These are phyloP conservation scores for Diplocarpon rosae DNA, from an alignment of 2,329 filamentous ascomycete genomes.

Conservation along the genomic window DNA sequence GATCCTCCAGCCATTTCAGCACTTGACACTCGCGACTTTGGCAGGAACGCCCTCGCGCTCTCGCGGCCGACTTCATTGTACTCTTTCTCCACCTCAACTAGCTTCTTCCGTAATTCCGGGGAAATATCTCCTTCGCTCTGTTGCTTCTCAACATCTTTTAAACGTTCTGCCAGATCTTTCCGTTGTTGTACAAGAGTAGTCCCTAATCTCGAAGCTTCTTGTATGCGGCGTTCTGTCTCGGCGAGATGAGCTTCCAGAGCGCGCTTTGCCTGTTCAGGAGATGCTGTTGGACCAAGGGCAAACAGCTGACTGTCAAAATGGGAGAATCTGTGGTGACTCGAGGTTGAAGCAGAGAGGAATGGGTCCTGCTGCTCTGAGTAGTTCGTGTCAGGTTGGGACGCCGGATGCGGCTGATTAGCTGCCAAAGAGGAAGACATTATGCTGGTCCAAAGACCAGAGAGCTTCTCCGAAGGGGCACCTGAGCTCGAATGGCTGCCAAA, in stretches of 20 bases:
- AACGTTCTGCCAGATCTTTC: slow-evolving; percentile 66
- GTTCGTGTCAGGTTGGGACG: slow-evolving; percentile 14
- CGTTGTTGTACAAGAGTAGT: slow-evolving; percentile 81
- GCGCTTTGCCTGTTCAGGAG: slow-evolving; percentile 76
- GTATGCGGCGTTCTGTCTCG: slow-evolving; percentile 83
- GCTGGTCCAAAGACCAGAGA: slow-evolving; percentile 29
- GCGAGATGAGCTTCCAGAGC: slow-evolving; percentile 84
- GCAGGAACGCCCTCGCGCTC: slow-evolving; percentile 77
- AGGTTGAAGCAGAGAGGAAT: slow-evolving; percentile 44
- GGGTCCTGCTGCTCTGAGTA: slow-evolving; percentile 31
- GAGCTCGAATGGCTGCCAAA: too few species aligned
- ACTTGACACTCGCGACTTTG: slow-evolving; percentile 70
- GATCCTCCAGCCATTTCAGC: slow-evolving; percentile 41
- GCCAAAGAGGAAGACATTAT: slow-evolving; percentile 22
- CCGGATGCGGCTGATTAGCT: slow-evolving; percentile 18
- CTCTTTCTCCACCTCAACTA: slow-evolving; percentile 82
- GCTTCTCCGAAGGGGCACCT: background rate
- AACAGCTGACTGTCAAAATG: slow-evolving; percentile 74
- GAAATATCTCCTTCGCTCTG: slow-evolving; percentile 68
- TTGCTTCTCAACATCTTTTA: slow-evolving; percentile 75
- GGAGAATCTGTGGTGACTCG: slow-evolving; percentile 67
- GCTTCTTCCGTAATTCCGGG: slow-evolving; percentile 69
- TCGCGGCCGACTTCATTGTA: slow-evolving; percentile 91
- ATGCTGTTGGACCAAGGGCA: slow-evolving; percentile 62
- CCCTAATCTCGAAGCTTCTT: slow-evolving; percentile 82